Evolutionary conservation across 2,329 filamentous ascomycete species (phyloP), one percentile per base, ranked within the genome.

Genomic region (Neofusicoccum sp.): DNA sequence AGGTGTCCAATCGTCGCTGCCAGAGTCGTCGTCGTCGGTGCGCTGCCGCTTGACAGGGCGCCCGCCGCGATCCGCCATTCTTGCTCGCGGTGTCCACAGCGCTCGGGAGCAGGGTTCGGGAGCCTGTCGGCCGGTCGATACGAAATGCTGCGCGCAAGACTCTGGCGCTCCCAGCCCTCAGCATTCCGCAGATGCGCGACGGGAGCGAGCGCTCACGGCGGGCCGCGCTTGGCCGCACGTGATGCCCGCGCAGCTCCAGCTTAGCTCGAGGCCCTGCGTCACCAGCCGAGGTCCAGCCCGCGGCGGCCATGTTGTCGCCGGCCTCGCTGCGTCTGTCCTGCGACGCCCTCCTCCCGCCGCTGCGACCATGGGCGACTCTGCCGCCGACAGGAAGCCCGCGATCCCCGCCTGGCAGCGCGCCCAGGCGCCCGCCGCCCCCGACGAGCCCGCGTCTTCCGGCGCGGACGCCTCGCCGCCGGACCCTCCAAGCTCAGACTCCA

Each of bases 11-110:
- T 73, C 71, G 65, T 73, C 68, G 26, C 61, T 66, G 45, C 65
- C 71, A 49, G 67, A 70, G 44, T 73, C 71, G 61, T 75, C 72
- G 65, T 74, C 66, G 63, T 77, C 75, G 65, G 70, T 73, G 60
- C 73, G 72, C 67, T 72, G 68, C 63, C 75, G 74, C 70, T 76
- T 77, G 24, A 69, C 67, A 28, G 73, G 69, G 30, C 68, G 61
- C 16, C 47, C 58, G 36, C 51, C 51, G 36, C 51, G 51, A 43
- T 56, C 51, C 51, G 51, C 51, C 51, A 56, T 56, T 41, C 6
- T 20, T 36, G 33, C 45, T 40, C n/a, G 24, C 33, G 36, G 16
- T 14, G 24, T 20, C 20, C 45, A 33, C 14, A 30, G 26, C 51
- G 51, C 51, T 11, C 20, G 6, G n/a, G 38, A 24, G 38, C 49